phyloP scores from a whole-genome alignment of 495 filamentous ascomycete genomes.

The Thermochaetoides thermophila region DNA sequence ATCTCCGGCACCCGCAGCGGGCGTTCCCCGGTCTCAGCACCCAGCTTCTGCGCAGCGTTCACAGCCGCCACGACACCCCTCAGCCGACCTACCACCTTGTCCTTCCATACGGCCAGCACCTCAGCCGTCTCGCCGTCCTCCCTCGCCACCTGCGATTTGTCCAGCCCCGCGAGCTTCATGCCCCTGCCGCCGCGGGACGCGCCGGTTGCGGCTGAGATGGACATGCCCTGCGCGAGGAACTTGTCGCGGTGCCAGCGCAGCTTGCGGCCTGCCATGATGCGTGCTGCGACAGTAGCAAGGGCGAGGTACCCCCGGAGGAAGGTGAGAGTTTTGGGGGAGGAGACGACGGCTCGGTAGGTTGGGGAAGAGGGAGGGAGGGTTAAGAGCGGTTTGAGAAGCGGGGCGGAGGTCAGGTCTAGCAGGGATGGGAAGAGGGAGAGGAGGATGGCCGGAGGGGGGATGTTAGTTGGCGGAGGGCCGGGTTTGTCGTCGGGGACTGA shows the following conservation, averaged over 20 bases:
- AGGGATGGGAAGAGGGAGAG: slow-evolving; percentile 58
- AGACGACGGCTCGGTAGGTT: slow-evolving; percentile 37
- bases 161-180: slow-evolving; percentile 79
- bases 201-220: slow-evolving; percentile 48
- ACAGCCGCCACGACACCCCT: slow-evolving; percentile 41
- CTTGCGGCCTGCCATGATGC: slow-evolving; percentile 73
- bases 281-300: slow-evolving; percentile 52
- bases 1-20: slow-evolving; percentile 51
- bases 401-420: slow-evolving; percentile 38
- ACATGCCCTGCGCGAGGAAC: slow-evolving; percentile 74
- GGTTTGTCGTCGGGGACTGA: background rate
- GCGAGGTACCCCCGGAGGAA: slow-evolving; percentile 41
- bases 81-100: slow-evolving; percentile 47
- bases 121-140: slow-evolving; percentile 83
- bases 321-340: slow-evolving; percentile 35
- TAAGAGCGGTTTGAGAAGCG: slow-evolving; percentile 41
- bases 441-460: slow-evolving; percentile 75
- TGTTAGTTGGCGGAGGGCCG: slow-evolving; percentile 58
- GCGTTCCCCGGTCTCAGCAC: slow-evolving; percentile 7
- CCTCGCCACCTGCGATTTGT: slow-evolving; percentile 60
- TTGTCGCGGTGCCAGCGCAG: slow-evolving; percentile 81
- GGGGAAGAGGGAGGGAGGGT: slow-evolving; percentile 33
- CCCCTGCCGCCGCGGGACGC: slow-evolving; percentile 49
- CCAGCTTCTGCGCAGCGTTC: slow-evolving; percentile 24
- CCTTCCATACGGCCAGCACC: slow-evolving; percentile 56